Evolutionary conservation across 1,139 yeast genomes (phyloP), one percentile per base, ranked within the genome.

Genomic region (Zhuliangozyma parablackwelliae): DNA sequence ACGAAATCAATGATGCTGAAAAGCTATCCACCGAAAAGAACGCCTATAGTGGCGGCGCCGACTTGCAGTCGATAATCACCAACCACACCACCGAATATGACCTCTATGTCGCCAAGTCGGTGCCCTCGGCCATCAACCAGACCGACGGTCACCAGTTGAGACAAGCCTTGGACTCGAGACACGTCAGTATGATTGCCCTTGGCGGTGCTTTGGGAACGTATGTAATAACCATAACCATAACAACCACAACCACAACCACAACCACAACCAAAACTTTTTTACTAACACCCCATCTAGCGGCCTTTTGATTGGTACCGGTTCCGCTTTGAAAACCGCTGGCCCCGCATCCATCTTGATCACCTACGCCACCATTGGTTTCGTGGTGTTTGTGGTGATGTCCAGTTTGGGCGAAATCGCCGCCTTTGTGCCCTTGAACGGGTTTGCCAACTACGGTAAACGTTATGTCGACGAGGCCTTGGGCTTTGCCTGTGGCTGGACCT

Each of bases 391-490:
- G 65, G 85, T 81, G 33, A 80, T 82, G 86, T 66, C 80, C 45
- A 81, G 80, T 11, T 65, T 83, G 37, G 89, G 90, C 33, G 92
- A 82, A 59, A 78, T 83, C 65, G 85, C 88, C n/a, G 70, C 88
- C 11, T 80, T 73, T 49, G 68, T 80, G 38, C 89, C 89, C 13
- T 63, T 82, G 49, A 83, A 80, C 53, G 88, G 88, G 26, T 82
- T 81, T 56, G 78, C 87, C 24, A 82, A 84, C 48, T 82, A 81
- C 53, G 78, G 84, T 40, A 70, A 77, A 36, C 66, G 89, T 43
- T 82, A 80, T 50, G 78, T 76, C 40, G 88, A 82, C 48, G 82
- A 80, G 28, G 76, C 87, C 5, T 66, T 82, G 36, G 90, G 89
- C 2, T 82, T 81, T 57, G 88, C 88, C 3, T 82, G 84, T 52